A percentile compares a stretch with the other conserved stretches of the same genome.
Evolutionary conservation across 345 rosid species (phyloP).

Genomic region (Anastatica hierochuntica): DNA sequence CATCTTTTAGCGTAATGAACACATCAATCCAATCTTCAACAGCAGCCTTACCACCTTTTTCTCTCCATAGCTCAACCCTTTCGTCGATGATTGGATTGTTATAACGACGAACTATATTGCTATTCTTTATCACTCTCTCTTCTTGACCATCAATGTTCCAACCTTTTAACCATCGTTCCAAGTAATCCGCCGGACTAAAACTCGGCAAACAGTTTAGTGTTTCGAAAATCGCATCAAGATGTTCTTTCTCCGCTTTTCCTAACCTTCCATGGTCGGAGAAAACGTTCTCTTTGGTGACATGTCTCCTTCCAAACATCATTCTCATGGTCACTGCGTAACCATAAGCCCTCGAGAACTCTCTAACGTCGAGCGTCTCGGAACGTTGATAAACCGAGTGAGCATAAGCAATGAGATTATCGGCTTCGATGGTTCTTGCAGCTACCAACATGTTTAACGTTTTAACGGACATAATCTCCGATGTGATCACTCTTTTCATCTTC

Average conservation of each 20-base stretch:
- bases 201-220: conserved; percentile 11
- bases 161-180: conserved; percentile 13
- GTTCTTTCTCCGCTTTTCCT: conserved; percentile 8
- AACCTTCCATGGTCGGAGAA: conserved; percentile 10
- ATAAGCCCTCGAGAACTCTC: conserved; percentile 18
- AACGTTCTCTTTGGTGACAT: background rate
- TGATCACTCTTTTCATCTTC: conserved; percentile 36
- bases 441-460: conserved; percentile 23
- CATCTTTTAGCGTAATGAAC: conserved; percentile 23
- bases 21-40: conserved; percentile 29
- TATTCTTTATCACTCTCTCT: conserved; percentile 7
- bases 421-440: conserved; percentile 33
- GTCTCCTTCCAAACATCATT: conserved; percentile 19
- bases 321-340: conserved; percentile 24
- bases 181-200: conserved; percentile 1
- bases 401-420: conserved; percentile 33
- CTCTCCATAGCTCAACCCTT: conserved; percentile 21
- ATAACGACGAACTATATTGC: conserved; percentile 15
- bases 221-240: conserved; percentile 17
- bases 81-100: conserved; percentile 34
- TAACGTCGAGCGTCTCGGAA: conserved; percentile 6
- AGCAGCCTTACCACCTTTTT: conserved; percentile 11
- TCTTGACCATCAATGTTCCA: conserved; percentile 37
- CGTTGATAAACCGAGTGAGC: conserved; percentile 26
- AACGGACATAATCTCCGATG: conserved; percentile 17